These are phyloP conservation scores for Liquidambar formosana DNA, from an alignment of 164 flowering plant species.

Conservation along the genomic window DNA sequence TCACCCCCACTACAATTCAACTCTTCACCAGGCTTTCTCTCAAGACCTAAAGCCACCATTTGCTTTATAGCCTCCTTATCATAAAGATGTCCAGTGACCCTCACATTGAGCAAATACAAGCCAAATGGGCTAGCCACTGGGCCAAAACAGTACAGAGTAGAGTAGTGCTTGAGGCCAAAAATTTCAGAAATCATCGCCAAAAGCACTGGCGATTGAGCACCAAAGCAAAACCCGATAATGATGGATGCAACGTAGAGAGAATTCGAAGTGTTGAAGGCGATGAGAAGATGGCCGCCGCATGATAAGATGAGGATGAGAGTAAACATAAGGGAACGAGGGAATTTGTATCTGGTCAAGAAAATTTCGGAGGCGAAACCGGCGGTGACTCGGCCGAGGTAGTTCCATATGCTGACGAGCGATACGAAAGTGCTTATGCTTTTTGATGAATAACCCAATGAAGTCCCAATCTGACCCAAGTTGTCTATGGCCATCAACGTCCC, in stretches of 20 bases:
- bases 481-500: constrained; percentile 40
- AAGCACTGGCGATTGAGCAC: constrained; percentile 55
- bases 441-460: constrained; percentile 36
- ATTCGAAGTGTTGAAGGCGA: constrained; percentile 40
- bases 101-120: no score
- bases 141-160: constrained; percentile 46
- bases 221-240: constrained; percentile 50
- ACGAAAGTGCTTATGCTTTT: constrained; percentile 47
- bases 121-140: constrained; percentile 50
- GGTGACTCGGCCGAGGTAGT: constrained; percentile 41
- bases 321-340: constrained; percentile 48
- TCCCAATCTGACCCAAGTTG: constrained; percentile 48
- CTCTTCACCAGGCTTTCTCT: constrained; percentile 26
- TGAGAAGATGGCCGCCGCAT: constrained; percentile 45
- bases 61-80: constrained; percentile 46
- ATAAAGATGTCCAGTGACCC: no score
- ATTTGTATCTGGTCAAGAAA: constrained; percentile 33
- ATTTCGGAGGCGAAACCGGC: constrained; percentile 48
- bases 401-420: constrained; percentile 58
- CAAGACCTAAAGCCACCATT: constrained; percentile 23
- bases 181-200: constrained; percentile 51
- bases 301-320: constrained; percentile 39
- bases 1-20: constrained; percentile 34
- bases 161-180: constrained; percentile 51
- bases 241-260: constrained; percentile 45